Percentiles rank a stretch among this genome's conserved stretches.
Evolutionary conservation across 305 asterid genomes (phyloP).

Genomic region (Fraxinus ornus): DNA sequence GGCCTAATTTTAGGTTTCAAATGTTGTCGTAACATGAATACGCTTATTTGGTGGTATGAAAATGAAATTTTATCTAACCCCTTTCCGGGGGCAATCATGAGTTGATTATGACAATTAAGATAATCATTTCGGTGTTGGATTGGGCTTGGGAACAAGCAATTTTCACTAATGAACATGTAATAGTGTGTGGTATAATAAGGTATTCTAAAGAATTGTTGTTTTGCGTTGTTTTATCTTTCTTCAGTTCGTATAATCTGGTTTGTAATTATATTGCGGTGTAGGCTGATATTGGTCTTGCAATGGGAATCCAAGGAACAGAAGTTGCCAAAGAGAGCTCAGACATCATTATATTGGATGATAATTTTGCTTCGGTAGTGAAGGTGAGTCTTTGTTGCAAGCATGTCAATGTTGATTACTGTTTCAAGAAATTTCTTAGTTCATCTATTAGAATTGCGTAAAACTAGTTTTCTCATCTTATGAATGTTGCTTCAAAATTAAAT

Average conservation of each 20-base stretch:
- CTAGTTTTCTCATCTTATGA: not conserved
- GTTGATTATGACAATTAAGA: not conserved
- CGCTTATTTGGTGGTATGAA: not conserved
- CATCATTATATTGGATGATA: constrained; percentile 7
- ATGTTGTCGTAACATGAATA: not conserved
- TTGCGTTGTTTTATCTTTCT: constrained; percentile 8
- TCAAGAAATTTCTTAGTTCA: not conserved
- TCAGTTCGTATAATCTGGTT: constrained; percentile 16
- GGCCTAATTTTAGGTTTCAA: not conserved
- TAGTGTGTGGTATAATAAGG: not conserved
- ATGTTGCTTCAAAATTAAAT: not conserved
- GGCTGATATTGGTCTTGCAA: constrained; percentile 33
- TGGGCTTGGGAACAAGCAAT: not conserved
- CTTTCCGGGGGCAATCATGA: not conserved
- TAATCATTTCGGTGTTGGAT: not conserved
- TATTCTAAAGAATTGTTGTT: not conserved
- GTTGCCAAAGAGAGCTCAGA: constrained; percentile 23
- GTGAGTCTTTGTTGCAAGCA: not conserved
- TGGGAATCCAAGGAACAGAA: constrained; percentile 22
- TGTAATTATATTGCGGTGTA: constrained; percentile 30
- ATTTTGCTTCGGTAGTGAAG: not conserved
- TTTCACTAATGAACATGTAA: constrained; percentile 9
- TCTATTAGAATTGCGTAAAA: not conserved
- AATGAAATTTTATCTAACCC: not conserved
- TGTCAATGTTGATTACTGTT: not conserved